Evolutionary conservation across 2,329 filamentous ascomycete species (phyloP).

Genomic region (Dothideomycetes sp.): DNA sequence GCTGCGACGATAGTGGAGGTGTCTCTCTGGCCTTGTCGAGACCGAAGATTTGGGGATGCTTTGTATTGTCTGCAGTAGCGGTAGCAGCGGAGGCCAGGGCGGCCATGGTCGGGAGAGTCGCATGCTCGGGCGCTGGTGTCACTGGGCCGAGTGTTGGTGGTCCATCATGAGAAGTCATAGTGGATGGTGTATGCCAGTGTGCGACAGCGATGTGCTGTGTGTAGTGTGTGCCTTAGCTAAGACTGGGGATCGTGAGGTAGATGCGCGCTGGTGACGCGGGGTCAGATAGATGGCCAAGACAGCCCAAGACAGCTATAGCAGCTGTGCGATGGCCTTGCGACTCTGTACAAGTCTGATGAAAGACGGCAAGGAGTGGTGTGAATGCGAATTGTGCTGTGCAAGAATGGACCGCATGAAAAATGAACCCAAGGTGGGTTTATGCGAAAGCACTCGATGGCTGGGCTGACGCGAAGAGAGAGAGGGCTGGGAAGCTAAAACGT

Average conservation of each 20-base stretch:
- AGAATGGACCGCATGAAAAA: neutral
- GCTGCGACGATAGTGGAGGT: slow-evolving; percentile 52
- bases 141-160: slow-evolving; percentile 9
- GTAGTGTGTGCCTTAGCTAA: no score
- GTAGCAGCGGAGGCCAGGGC: slow-evolving; percentile 23
- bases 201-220: no score
- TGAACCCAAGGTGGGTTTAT: neutral
- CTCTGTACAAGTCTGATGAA: no score
- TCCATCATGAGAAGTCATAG: neutral
- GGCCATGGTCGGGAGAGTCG: slow-evolving; percentile 18
- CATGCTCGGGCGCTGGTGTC: slow-evolving; percentile 20
- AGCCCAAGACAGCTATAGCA: no score
- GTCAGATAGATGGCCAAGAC: no score
- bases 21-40: no score
- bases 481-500: neutral
- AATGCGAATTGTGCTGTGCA: neutral
- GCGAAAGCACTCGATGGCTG: neutral
- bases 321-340: no score
- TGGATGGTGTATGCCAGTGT: neutral
- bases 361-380: no score
- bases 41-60: slow-evolving; percentile 20
- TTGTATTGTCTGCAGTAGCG: slow-evolving; percentile 29
- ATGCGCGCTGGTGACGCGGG: no score
- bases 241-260: no score
- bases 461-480: neutral